Percentiles rank a stretch among this genome's conserved stretches.
Evolutionary conservation across 108 stramenopile species (phyloP).

Genomic region (Mayamaea pseudoterrestris): DNA sequence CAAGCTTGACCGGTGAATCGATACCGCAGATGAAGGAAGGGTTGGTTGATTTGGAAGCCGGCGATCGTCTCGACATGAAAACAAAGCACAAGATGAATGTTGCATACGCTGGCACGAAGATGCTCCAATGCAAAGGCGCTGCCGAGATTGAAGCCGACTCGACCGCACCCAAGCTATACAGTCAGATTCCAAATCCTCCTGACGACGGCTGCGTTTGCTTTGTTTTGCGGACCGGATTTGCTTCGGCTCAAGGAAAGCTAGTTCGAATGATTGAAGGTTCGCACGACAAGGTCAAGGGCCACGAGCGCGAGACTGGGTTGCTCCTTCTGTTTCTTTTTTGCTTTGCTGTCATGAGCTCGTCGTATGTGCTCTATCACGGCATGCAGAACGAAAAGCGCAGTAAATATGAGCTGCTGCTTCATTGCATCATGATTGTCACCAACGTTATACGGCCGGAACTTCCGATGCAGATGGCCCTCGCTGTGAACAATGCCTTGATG

Average conservation of each 20-base stretch:
- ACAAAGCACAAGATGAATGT: conserved; percentile 84
- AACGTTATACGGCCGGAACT: conserved; percentile 94
- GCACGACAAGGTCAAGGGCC: conserved; percentile 91
- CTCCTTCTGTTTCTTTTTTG: conserved; percentile 84
- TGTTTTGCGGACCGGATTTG: conserved; percentile 93
- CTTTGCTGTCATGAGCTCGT: conserved; percentile 87
- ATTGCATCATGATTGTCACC: conserved; percentile 93
- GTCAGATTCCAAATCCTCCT: conserved; percentile 61
- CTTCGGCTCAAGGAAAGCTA: conserved; percentile 93
- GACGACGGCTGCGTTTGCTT: conserved; percentile 87
- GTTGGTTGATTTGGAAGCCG: conserved; percentile 41
- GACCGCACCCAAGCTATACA: conserved; percentile 18
- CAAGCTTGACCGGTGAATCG: conserved; percentile 89
- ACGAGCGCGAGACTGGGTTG: conserved; percentile 84
- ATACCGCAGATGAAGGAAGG: conserved; percentile 98
- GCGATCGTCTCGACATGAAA: conserved; percentile 63
- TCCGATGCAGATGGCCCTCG: conserved; percentile 97
- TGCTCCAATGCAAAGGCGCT: conserved; percentile 76
- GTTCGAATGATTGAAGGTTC: conserved; percentile 98
- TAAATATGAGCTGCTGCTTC: conserved; percentile 86
- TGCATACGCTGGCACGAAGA: conserved; percentile 91
- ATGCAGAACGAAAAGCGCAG: conserved; percentile 75
- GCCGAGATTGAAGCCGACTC: conserved; percentile 22
- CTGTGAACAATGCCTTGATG: conserved; percentile 94
- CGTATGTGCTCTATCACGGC: conserved; percentile 89